Evolutionary conservation across 116 monocot genomes (phyloP).

Genomic region (Phalaenopsis hybrid): DNA sequence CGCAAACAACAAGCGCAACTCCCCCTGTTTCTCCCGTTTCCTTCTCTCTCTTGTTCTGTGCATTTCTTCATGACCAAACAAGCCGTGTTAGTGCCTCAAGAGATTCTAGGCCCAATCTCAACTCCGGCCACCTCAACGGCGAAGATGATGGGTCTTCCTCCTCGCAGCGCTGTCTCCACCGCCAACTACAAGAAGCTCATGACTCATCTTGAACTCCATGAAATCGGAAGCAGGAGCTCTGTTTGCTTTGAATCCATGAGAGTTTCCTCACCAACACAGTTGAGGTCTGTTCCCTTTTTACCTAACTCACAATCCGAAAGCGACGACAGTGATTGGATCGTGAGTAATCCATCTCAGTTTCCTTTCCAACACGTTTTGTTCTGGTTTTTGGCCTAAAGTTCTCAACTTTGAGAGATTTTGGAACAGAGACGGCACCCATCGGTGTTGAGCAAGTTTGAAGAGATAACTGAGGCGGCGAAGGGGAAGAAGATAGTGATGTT

Average conservation of each 20-base stretch:
- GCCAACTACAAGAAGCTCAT: conserved; percentile 18
- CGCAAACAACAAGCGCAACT: neutral
- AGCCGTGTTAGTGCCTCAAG: conserved; percentile 3
- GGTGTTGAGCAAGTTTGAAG: conserved; percentile 27
- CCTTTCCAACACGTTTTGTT: neutral
- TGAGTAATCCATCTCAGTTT: conserved; percentile 1
- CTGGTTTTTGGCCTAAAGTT: neutral
- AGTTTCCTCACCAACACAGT: conserved; percentile 42
- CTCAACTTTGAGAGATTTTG: conserved; percentile 2
- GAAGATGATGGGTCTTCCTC: neutral
- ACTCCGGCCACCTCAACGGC: neutral
- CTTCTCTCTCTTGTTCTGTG: too few relatives aligned
- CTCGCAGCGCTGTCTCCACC: neutral
- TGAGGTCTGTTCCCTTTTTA: conserved; percentile 3
- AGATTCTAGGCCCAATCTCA: neutral
- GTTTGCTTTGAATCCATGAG: conserved; percentile 48
- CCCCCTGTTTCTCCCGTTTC: neutral
- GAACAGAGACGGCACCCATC: conserved; percentile 25
- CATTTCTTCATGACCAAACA: conserved; percentile 11
- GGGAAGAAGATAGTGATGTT: conserved; percentile 37
- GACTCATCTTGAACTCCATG: conserved; percentile 17
- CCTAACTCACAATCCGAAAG: neutral
- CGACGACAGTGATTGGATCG: conserved; percentile 15
- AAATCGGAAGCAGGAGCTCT: conserved; percentile 3
- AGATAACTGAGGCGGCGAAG: conserved; percentile 18